Conservation (phyloP, 768 basidiomycete species). For the Hortiboletus campestris region DNA sequence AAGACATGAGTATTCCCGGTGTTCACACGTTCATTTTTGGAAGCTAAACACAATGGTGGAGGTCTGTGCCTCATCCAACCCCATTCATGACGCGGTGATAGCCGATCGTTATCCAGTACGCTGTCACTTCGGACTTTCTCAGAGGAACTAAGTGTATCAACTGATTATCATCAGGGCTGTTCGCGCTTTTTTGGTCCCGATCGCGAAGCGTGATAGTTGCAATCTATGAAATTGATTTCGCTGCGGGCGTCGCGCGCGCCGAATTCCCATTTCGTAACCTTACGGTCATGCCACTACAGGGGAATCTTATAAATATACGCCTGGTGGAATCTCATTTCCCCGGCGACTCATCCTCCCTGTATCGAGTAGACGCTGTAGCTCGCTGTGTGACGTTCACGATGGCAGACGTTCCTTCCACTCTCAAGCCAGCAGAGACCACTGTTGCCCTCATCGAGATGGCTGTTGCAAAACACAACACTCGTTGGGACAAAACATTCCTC, state of each 20-base stretch:
- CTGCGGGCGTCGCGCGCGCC: background rate
- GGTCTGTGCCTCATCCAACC: background rate
- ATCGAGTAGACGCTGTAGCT: constrained; percentile 1
- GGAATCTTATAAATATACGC: constrained; percentile 20
- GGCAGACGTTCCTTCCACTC: constrained; percentile 40
- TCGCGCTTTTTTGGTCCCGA: background rate
- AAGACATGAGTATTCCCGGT: background rate
- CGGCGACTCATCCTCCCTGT: background rate
- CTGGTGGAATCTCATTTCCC: background rate
- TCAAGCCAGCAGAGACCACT: constrained; percentile 60
- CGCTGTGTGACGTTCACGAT: constrained; percentile 5
- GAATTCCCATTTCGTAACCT: constrained; percentile 10
- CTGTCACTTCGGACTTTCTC: background rate
- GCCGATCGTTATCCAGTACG: background rate
- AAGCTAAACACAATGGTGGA: background rate
- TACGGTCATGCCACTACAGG: background rate
- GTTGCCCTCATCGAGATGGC: constrained; percentile 53
- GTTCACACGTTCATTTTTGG: background rate
- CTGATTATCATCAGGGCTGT: background rate
- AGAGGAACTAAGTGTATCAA: background rate
- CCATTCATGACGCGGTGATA: background rate
- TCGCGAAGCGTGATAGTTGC: background rate
- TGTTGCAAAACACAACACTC: constrained; percentile 62
- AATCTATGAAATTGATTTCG: background rate
- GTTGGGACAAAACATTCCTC: constrained; percentile 57